phyloP scores from a whole-genome alignment of 129 eudicot species.

The Helichrysum umbraculigerum region DNA sequence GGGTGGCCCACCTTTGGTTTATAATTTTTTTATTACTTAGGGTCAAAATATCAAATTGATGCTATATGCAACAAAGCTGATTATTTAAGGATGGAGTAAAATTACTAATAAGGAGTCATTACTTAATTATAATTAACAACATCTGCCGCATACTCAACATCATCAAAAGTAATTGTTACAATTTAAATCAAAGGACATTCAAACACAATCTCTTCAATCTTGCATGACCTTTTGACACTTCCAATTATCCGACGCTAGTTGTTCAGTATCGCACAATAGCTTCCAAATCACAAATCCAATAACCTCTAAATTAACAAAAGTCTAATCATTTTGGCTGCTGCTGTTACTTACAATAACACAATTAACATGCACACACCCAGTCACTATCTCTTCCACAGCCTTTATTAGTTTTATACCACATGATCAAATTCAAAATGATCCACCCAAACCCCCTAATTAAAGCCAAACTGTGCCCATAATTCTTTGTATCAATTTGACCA shows the following conservation, averaged over 20 bases:
- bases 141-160: background rate
- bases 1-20: background rate
- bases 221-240: background rate
- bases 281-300: slow-evolving; percentile 1
- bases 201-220: background rate
- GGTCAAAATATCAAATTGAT: background rate
- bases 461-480: background rate
- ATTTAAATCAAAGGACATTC: background rate
- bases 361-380: slow-evolving; percentile 7
- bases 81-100: background rate
- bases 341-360: background rate
- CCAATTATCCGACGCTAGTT: background rate
- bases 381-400: background rate
- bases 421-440: slow-evolving; percentile 1
- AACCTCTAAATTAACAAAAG: background rate
- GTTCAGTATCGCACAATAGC: background rate
- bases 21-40: background rate
- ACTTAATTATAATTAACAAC: background rate
- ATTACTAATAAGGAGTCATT: background rate
- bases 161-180: background rate
- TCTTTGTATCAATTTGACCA: background rate
- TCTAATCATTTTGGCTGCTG: background rate
- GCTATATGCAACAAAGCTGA: background rate
- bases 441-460: background rate
- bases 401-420: background rate